A percentile compares a stretch with the other conserved stretches of the same genome.
These are phyloP conservation scores for Herpetomonas tarakana DNA, from an alignment of 208 protist species.

Conservation along the genomic window DNA sequence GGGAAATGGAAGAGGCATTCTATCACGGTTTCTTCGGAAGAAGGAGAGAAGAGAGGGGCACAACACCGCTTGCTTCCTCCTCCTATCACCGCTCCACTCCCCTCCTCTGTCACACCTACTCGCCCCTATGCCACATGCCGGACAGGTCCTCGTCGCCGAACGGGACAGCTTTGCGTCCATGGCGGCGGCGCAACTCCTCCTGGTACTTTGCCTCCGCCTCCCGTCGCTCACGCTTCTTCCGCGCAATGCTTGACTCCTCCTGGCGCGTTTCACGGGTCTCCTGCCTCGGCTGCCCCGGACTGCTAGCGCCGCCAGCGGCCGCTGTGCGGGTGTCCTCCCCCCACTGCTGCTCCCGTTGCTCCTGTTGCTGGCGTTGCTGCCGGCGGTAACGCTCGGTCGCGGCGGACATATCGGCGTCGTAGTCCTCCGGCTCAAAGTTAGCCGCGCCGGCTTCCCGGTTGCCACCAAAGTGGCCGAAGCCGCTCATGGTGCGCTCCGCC, in stretches of 20 bases:
- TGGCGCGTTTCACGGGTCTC: conserved; percentile 23
- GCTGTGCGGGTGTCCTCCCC: conserved; percentile 4
- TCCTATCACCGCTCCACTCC: too few species aligned
- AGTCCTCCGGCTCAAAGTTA: conserved; percentile 52
- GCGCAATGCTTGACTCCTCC: conserved; percentile 2
- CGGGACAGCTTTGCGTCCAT: conserved; percentile 62
- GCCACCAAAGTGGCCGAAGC: conserved; percentile 44
- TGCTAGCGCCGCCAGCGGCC: background rate
- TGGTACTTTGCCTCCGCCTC: conserved; percentile 74
- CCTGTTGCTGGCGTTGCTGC: conserved; percentile 1
- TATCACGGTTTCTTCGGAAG: too few species aligned
- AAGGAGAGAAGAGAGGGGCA: too few species aligned
- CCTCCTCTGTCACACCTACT: too few species aligned
- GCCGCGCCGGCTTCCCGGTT: conserved; percentile 26
- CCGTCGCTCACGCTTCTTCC: conserved; percentile 53
- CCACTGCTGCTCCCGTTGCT: background rate
- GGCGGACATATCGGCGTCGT: conserved; percentile 1
- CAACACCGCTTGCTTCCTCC: too few species aligned
- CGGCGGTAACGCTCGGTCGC: background rate
- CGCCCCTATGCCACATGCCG: conserved; percentile 61
- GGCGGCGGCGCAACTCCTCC: conserved; percentile 64
- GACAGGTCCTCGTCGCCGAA: conserved; percentile 73
- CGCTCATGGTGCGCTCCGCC: conserved; percentile 8
- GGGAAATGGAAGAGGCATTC: too few species aligned
- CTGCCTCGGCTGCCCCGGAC: conserved; percentile 12